Percentiles rank a stretch among this genome's conserved stretches.
These are phyloP conservation scores for Petunia secreta DNA, from an alignment of 257 asterid genomes.

Conservation along the genomic window DNA sequence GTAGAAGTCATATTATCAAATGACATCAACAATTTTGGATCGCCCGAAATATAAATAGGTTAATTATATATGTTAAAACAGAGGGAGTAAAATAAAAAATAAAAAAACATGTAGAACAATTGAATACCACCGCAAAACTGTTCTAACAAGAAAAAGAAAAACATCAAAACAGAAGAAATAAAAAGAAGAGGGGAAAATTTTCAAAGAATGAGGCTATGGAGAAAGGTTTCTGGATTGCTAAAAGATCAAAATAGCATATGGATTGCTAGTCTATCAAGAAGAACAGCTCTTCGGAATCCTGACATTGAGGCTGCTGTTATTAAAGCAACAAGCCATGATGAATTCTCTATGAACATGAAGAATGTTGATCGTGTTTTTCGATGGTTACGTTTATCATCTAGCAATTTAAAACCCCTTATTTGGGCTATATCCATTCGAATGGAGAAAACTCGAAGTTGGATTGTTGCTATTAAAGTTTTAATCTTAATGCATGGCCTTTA, in stretches of 20 bases:
- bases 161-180: neutral
- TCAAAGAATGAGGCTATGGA: conserved; percentile 72
- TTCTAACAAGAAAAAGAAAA: neutral
- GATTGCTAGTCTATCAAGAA: conserved; percentile 58
- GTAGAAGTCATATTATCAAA: neutral
- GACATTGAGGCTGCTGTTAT: conserved; percentile 76
- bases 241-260: conserved; percentile 80
- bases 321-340: conserved; percentile 76
- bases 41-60: neutral
- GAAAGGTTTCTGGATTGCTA: conserved; percentile 59
- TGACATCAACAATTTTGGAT: neutral
- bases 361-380: conserved; percentile 53
- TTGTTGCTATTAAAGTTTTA: conserved; percentile 71
- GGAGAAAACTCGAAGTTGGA: conserved; percentile 59
- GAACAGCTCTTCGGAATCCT: conserved; percentile 72
- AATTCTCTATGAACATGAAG: conserved; percentile 45
- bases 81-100: neutral
- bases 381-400: conserved; percentile 73
- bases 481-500: conserved; percentile 65
- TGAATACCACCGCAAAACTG: neutral
- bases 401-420: conserved; percentile 60
- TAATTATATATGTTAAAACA: neutral
- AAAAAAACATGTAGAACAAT: neutral
- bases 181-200: neutral
- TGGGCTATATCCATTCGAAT: conserved; percentile 65